phyloP scores from a whole-genome alignment of 2,329 filamentous ascomycete genomes.

The Acrocalymma vagum region DNA sequence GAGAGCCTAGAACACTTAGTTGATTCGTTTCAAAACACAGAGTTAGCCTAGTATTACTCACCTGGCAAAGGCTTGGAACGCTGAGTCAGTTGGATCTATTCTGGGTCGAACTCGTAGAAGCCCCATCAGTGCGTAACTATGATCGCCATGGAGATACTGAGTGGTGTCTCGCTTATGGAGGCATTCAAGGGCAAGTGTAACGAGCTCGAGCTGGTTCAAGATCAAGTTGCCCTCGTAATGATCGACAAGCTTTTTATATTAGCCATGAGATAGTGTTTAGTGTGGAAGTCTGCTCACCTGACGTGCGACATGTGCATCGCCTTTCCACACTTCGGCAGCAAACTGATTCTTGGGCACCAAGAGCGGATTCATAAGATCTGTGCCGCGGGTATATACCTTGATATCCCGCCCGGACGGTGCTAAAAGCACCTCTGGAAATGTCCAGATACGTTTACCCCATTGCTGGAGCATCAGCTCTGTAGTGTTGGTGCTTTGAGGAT shows the following conservation, averaged over 20 bases:
- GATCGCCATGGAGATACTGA: slow-evolving; percentile 50
- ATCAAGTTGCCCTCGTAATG: slow-evolving; percentile 55
- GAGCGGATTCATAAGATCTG: slow-evolving; percentile 27
- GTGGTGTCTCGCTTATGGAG: slow-evolving; percentile 49
- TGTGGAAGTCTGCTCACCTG: slow-evolving; percentile 24
- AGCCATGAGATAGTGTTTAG: slow-evolving; percentile 1
- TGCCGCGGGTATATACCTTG: slow-evolving; percentile 41
- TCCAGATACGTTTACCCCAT: slow-evolving; percentile 58
- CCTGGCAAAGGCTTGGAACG: slow-evolving; percentile 58
- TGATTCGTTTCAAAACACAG: not conserved
- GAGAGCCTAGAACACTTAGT: slow-evolving; percentile 42
- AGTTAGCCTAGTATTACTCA: slow-evolving; percentile 5
- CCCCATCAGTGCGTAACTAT: slow-evolving; percentile 58
- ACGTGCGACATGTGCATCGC: slow-evolving; percentile 46
- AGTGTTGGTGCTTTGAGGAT: slow-evolving; percentile 26
- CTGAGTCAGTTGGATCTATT: slow-evolving; percentile 50
- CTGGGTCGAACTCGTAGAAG: slow-evolving; percentile 51
- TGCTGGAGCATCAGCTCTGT: slow-evolving; percentile 45
- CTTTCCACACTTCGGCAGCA: slow-evolving; percentile 48
- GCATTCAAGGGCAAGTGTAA: slow-evolving; percentile 52
- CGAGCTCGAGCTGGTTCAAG: slow-evolving; percentile 52
- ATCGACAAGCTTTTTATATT: slow-evolving; percentile 50
- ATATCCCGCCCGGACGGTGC: slow-evolving; percentile 39
- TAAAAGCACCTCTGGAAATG: slow-evolving; percentile 55
- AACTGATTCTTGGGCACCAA: slow-evolving; percentile 52